Evolutionary conservation across 306 rosid species (phyloP), one percentile per base, ranked within the genome.

Genomic region (Purshia tridentata): DNA sequence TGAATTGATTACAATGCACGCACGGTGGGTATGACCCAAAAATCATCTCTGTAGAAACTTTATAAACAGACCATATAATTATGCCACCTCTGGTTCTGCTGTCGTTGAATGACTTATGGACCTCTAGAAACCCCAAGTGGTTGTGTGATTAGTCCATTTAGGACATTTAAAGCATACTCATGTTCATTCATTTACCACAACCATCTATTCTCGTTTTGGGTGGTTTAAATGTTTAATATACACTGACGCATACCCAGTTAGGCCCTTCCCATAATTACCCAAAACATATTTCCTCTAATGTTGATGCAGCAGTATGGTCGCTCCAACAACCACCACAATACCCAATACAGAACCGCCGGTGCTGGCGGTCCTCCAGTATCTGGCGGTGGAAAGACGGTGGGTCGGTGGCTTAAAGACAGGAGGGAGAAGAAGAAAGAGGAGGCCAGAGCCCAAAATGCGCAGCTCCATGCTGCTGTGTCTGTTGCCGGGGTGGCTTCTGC

Each of bases 371-470:
- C 75, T 0, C 59, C 81, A 0, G 50, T 72, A 1, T 62, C 82
- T 0, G 74, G 82, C 0, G 86, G 96, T 0, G 93, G 97, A 0
- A 95, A 90, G 88, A 91, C 97, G 29, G 92, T 93, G 0, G 98
- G 98, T 4, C 80, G 98, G 80, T 93, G 98, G 98, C 82, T 93
- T 4, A 93, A 91, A 88, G 97, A 93, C 14, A 72, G 98, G 81
- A 93, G 67, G 81, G 98, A 93, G 88, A 93, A 88, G 85, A 93
- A 89, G 81, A 93, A 95, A 71, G 98, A 93, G 74, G 97, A 93
- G 63, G 76, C 91, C 16, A 76, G 98, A 76, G 87, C 95, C 1
- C 98, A 84, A 4, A 93, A 90, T 69, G 98, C 98, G 2, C 92
- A 93, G 84, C 88, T 93, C 39, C 98, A 93, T 10, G 98, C 98